Conservation (phyloP, 768 basidiomycete species). For the Russula emetica region DNA sequence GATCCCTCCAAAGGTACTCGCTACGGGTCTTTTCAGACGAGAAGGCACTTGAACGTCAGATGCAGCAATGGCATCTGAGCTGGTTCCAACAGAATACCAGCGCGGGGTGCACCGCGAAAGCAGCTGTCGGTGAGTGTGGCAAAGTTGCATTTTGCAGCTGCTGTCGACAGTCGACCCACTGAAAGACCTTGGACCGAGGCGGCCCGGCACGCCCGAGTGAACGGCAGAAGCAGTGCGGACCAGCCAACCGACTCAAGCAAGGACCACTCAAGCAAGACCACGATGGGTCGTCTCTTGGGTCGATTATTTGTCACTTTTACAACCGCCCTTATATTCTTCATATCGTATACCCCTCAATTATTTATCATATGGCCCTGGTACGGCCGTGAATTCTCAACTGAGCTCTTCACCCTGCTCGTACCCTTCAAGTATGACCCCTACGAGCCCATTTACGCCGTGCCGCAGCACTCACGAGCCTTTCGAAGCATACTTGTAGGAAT, state of each 20-base stretch:
- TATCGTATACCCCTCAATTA: conserved; percentile 83
- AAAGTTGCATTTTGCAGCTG: conserved; percentile 4
- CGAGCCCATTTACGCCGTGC: not conserved
- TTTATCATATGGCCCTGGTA: conserved; percentile 95
- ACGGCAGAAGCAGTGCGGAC: not conserved
- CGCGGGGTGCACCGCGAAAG: conserved; percentile 11
- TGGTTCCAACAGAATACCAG: conserved; percentile 3
- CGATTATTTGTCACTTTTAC: conserved; percentile 65
- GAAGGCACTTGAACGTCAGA: not conserved
- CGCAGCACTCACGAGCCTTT: conserved; percentile 16
- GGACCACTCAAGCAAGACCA: not conserved
- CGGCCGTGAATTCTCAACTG: conserved; percentile 63
- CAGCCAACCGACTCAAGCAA: not conserved
- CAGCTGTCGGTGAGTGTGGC: conserved; percentile 15
- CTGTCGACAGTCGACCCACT: not conserved
- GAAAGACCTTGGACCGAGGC: not conserved
- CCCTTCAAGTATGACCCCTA: conserved; percentile 80
- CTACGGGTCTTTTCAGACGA: conserved; percentile 13
- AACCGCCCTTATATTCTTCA: conserved; percentile 74
- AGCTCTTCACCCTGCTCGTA: conserved; percentile 67
- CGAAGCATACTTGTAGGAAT: conserved; percentile 67
- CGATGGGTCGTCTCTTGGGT: conserved; percentile 49
- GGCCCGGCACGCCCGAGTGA: not conserved
- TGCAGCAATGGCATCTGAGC: not conserved
- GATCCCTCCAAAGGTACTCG: conserved; percentile 24